A percentile compares a stretch with the other conserved stretches of the same genome.
Evolutionary conservation across 768 basidiomycete genomes (phyloP).

Genomic region (Agrocybe praecox): DNA sequence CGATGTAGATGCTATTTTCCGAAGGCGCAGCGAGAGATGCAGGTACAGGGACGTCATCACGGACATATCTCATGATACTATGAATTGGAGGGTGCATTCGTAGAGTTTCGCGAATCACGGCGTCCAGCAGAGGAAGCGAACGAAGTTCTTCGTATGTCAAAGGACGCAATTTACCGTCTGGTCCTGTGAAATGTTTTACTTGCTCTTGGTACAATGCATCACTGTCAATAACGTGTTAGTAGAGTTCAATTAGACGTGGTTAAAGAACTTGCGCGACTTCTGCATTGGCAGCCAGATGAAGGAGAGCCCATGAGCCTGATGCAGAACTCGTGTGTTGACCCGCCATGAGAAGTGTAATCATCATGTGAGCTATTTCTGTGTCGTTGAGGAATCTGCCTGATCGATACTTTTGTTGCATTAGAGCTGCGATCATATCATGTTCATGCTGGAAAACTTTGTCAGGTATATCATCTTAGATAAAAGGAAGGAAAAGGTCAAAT

Average conservation of each 20-base stretch:
- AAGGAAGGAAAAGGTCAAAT: neutral
- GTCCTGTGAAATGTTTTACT: conserved; percentile 73
- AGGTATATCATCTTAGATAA: neutral
- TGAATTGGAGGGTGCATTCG: no score
- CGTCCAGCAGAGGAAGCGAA: conserved; percentile 80
- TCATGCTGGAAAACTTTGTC: conserved; percentile 51
- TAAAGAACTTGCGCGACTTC: conserved; percentile 80
- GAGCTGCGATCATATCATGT: conserved; percentile 90
- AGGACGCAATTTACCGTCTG: conserved; percentile 78
- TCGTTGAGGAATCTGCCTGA: conserved; percentile 77
- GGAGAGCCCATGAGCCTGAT: conserved; percentile 85
- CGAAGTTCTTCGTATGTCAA: conserved; percentile 89
- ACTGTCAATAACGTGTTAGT: conserved; percentile 46
- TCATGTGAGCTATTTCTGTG: conserved; percentile 94
- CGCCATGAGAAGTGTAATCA: conserved; percentile 99
- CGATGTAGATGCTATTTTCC: conserved; percentile 41
- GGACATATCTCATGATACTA: conserved; percentile 21
- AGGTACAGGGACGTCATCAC: no score
- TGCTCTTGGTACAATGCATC: conserved; percentile 91
- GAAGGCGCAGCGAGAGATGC: conserved; percentile 67
- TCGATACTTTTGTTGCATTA: conserved; percentile 86
- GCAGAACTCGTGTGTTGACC: conserved; percentile 98
- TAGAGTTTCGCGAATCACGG: conserved; percentile 91
- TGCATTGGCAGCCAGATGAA: conserved; percentile 80
- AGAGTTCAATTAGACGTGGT: no score